A percentile compares a stretch with the other conserved stretches of the same genome.
Conservation (phyloP, 148 eudicot genomes). For the Nyssa sinensis region DNA sequence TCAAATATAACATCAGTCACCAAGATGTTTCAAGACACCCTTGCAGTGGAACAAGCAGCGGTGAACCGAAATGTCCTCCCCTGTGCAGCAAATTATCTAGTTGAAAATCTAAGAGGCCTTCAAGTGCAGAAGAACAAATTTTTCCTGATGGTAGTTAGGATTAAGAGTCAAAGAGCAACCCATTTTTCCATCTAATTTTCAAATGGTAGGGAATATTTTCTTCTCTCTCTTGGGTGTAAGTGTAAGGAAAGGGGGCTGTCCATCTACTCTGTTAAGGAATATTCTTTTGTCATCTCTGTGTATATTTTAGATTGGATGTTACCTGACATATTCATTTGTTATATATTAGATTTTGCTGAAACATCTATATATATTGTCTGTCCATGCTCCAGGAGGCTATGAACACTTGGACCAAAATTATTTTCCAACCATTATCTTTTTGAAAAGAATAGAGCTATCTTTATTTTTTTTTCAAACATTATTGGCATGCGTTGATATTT, state of each 20-base stretch:
- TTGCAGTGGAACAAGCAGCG: background rate
- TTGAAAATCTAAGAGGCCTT: background rate
- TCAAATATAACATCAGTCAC: constrained; percentile 14
- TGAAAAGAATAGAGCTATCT: no score
- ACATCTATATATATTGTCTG: background rate
- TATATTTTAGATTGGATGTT: background rate
- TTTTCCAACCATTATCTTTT: no score
- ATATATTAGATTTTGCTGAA: background rate
- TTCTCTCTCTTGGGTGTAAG: background rate
- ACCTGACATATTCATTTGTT: background rate
- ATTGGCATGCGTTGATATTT: background rate
- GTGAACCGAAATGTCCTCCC: background rate
- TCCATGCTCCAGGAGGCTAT: background rate
- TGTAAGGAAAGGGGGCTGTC: background rate
- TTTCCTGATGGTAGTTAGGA: background rate
- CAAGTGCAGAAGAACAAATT: background rate
- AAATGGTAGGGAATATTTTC: background rate
- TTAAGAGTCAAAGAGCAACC: background rate
- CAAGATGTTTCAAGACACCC: background rate
- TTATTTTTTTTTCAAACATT: no score
- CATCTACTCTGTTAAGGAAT: background rate
- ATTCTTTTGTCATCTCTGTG: background rate
- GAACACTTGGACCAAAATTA: background rate
- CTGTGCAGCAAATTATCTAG: background rate
- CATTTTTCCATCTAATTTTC: background rate